Base-by-base conservation (phyloP, 352 stramenopile species). In the Plasmopara muralis region DNA sequence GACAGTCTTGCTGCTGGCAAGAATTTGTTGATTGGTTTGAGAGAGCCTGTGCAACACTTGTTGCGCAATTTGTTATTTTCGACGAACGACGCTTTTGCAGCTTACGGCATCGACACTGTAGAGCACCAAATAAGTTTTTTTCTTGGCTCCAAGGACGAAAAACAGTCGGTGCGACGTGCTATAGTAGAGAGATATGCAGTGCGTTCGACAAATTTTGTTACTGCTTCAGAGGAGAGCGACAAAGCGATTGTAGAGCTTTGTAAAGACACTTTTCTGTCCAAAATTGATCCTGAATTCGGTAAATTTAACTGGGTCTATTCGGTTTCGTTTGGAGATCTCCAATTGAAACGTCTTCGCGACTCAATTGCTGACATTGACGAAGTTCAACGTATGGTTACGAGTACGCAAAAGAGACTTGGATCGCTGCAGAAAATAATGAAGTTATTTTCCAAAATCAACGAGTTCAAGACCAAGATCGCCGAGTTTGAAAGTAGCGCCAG, bases 361-460 rank as follows among this genome's bases (percentile, higher is more conserved):
- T 55, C 69, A 10, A 71, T 83, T 29, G 13, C 43, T 16, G 74
- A 89, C 14, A 66, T 85, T 14, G 43, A 49, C 13, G 49, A 73
- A 33, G 68, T 92, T 0, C 64, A 82, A 15, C 47, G 42, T 29
- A 77, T 72, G 0, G 53, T 91, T 9, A 54, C 70, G 12, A 72
- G 71, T 16, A 74, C 84, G 4, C 62, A 83, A 41, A 79, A 70
- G 13, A 68, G 81, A 15, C 49, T 93, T n/a, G 39, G 68, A 7
- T 94, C 84, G 9, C 50, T 94, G 20, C 61, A 85, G 16, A 89
- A 81, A 47, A 91, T 94, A 57, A 91, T 86, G 76, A 72, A 74
- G 31, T 66, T 83, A 10, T 88, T 74, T 57, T 79, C 65, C 49
- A 69, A 77, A 46, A 83, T 90, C 28, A 78, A 63, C 39, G 72